These are phyloP conservation scores for Podila clonocystis DNA, from an alignment of 192 early-diverging fungal species.

Conservation along the genomic window DNA sequence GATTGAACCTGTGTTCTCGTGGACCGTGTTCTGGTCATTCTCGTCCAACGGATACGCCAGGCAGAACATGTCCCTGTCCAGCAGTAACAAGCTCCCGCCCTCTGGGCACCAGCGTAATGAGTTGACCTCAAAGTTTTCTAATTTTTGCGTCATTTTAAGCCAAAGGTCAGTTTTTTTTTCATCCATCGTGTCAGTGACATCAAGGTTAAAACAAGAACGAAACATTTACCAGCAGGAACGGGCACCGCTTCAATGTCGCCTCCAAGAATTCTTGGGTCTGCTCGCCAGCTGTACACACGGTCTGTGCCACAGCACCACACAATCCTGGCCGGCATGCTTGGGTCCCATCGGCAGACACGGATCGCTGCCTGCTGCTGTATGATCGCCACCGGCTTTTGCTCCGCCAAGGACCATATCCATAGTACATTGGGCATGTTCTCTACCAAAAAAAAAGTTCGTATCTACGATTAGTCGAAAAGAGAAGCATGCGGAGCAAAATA, in stretches of 20 bases:
- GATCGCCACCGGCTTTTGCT: conserved; percentile 57
- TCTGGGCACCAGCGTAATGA: conserved; percentile 75
- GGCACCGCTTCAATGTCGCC: conserved; percentile 53
- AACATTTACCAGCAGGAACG: conserved; percentile 62
- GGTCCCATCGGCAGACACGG: conserved; percentile 73
- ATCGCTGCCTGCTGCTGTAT: conserved; percentile 71
- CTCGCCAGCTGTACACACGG: conserved; percentile 70
- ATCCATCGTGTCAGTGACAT: conserved; percentile 27
- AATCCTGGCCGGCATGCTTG: conserved; percentile 58
- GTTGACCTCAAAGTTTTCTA: conserved; percentile 70
- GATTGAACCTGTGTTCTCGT: conserved; percentile 34
- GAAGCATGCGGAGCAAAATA: not conserved
- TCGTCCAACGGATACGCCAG: conserved; percentile 52
- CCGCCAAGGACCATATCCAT: conserved; percentile 79
- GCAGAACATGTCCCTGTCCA: conserved; percentile 83
- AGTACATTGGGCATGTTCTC: conserved; percentile 79
- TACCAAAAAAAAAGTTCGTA: conserved; percentile 17
- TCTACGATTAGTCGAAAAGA: not conserved
- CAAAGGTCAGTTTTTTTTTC: not conserved
- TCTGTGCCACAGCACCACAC: conserved; percentile 70
- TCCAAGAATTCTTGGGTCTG: conserved; percentile 6
- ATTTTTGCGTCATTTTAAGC: not conserved
- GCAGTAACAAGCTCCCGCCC: conserved; percentile 71
- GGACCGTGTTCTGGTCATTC: conserved; percentile 24
- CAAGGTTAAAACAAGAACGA: not conserved